These are phyloP conservation scores for Cylindrotheca fusiformis DNA, from an alignment of 108 stramenopile genomes.

Conservation along the genomic window DNA sequence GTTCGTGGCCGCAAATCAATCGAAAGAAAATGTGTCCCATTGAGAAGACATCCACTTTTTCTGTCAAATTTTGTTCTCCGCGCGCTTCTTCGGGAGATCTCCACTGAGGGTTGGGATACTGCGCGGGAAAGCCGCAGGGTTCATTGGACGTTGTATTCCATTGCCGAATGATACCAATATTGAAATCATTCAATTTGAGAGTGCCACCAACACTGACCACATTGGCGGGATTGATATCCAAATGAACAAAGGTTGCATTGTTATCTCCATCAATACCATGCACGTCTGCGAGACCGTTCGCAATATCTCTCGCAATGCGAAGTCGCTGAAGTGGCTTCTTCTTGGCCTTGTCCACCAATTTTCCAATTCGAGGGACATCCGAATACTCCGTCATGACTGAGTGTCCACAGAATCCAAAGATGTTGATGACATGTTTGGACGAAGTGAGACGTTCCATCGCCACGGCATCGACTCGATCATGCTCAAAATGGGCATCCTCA, in stretches of 20 bases:
- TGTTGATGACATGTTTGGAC: conserved; percentile 71
- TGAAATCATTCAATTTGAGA: conserved; percentile 77
- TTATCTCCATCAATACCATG: conserved; percentile 69
- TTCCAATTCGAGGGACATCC: conserved; percentile 55
- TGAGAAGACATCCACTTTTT: conserved; percentile 76
- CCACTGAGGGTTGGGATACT: conserved; percentile 77
- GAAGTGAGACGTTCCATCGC: conserved; percentile 77
- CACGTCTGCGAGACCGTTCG: conserved; percentile 59
- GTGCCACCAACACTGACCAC: conserved; percentile 58
- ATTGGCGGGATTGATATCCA: conserved; percentile 77
- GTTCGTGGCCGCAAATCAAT: conserved; percentile 69
- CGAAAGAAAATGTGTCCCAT: conserved; percentile 80
- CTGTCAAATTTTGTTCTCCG: conserved; percentile 54
- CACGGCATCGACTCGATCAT: conserved; percentile 74
- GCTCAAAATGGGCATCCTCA: conserved; percentile 80
- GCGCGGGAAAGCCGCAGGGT: conserved; percentile 66
- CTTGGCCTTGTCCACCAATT: conserved; percentile 58
- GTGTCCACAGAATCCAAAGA: conserved; percentile 74
- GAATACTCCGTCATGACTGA: conserved; percentile 76
- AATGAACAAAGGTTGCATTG: conserved; percentile 66
- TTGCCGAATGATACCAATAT: conserved; percentile 64
- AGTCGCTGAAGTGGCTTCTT: conserved; percentile 50
- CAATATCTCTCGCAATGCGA: conserved; percentile 61
- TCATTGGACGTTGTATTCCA: conserved; percentile 60
- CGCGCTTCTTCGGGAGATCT: conserved; percentile 73